phyloP scores from a whole-genome alignment of 345 rosid genomes.

The Populus nigra region DNA sequence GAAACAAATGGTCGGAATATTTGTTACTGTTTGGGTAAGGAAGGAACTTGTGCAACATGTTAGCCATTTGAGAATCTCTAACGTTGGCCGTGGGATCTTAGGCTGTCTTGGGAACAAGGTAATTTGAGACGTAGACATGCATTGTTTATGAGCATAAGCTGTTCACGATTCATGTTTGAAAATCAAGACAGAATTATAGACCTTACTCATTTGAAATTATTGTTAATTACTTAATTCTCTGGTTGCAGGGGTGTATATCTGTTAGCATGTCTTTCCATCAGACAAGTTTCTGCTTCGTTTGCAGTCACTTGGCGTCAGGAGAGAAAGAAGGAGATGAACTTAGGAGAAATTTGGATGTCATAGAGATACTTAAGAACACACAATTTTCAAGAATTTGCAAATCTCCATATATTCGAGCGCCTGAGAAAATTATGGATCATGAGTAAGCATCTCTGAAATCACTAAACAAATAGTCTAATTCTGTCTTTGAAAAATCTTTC shows the following conservation, averaged over 20 bases:
- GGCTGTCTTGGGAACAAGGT: conserved; percentile 98
- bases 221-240: conserved; percentile 3
- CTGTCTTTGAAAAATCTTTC: background rate
- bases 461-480: background rate
- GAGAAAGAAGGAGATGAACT: conserved; percentile 95
- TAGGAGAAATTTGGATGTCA: conserved; percentile 76
- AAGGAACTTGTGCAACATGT: conserved; percentile 76
- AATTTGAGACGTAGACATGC: background rate
- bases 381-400: conserved; percentile 68
- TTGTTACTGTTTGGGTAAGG: conserved; percentile 82
- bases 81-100: conserved; percentile 75
- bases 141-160: background rate
- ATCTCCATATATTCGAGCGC: conserved; percentile 47
- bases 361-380: conserved; percentile 80
- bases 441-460: conserved; percentile 52
- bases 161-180: background rate
- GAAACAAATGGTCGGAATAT: conserved; percentile 98
- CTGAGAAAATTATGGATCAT: conserved; percentile 67
- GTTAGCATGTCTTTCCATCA: conserved; percentile 80
- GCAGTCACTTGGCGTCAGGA: conserved; percentile 95
- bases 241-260: conserved; percentile 83
- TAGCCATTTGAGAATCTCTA: conserved; percentile 71
- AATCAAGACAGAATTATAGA: background rate
- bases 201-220: background rate
- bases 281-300: conserved; percentile 82